Evolutionary conservation across 2,329 filamentous ascomycete species (phyloP), one percentile per base, ranked within the genome.

Genomic region (Cercospora zeina): DNA sequence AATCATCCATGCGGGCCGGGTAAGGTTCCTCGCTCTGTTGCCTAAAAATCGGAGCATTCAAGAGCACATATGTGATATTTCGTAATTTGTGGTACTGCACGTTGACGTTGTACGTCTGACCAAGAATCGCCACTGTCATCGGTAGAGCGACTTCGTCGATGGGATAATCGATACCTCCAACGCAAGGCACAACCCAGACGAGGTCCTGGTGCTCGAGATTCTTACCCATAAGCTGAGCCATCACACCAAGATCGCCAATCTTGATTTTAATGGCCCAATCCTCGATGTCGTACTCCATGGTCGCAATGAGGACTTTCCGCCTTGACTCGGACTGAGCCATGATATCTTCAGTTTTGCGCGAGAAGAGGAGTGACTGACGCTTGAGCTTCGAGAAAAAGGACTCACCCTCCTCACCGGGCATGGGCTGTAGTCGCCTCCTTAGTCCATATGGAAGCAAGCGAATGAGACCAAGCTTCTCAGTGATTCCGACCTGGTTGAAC

Each of bases 281-380:
- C 62, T 87, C 84, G 61, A 89, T 88, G 63, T 88, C 85, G 73
- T 89, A 89, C 72, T 89, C 86, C 83, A 88, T 87, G 8, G 86
- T 88, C 9, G 85, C 86, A 57, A 88, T 86, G 30, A 88, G 79
- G 1, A 87, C 82, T 34, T 81, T 87, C 16, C 82, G 76, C 11
- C 67, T 63, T 45, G 55, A 11, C 4, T 59, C 59, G 3, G 50
- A n/a, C 47, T 62, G 50, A 16, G 50, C 30, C 47, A 57, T 45
- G 21, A 65, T 53, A 4, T 51, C 56, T 24, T 59, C 59, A 5
- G 37, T 53, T 39, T 54, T 62, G 31, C 59, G 55, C 5, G 59
- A 57, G 24, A 53, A 60, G 27, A 57, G 53, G 13, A 60, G 59
- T 4, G 59, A 59, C n/a, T 51, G 59, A 4, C 42, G 33, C 47